Evolutionary conservation across 305 asterid genomes (phyloP).

Genomic region (Rubia balearica): DNA sequence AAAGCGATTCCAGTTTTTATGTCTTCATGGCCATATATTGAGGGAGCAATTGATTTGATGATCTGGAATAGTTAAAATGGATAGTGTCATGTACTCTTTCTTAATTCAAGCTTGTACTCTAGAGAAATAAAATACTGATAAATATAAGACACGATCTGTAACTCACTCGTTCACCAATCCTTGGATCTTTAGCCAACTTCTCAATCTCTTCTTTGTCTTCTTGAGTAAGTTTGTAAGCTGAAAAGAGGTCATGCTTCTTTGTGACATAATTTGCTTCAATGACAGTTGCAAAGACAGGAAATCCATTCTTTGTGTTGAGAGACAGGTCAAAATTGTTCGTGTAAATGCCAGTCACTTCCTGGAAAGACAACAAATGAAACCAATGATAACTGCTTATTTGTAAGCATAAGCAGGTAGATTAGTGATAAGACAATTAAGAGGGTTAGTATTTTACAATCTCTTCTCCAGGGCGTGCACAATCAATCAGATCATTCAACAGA

Average conservation of each 20-base stretch:
- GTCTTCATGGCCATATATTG: slow-evolving; percentile 95
- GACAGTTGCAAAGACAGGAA: slow-evolving; percentile 97
- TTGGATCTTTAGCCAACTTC: slow-evolving; percentile 90
- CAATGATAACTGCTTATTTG: slow-evolving; percentile 3
- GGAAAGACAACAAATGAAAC: slow-evolving; percentile 24
- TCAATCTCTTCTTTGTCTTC: slow-evolving; percentile 96
- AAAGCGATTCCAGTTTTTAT: slow-evolving; percentile 94
- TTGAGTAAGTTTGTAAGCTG: slow-evolving; percentile 92
- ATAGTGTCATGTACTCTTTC: background rate
- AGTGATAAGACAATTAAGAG: background rate
- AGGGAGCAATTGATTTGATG: slow-evolving; percentile 88
- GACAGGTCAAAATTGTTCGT: slow-evolving; percentile 95
- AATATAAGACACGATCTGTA: slow-evolving; percentile 9
- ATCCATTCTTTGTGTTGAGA: slow-evolving; percentile 91
- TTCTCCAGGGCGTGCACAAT: slow-evolving; percentile 98
- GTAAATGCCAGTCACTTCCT: slow-evolving; percentile 97
- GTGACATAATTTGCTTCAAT: slow-evolving; percentile 91
- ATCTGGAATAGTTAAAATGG: slow-evolving; percentile 34
- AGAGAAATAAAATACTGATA: background rate
- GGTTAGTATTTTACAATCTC: slow-evolving; percentile 57
- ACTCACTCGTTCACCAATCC: slow-evolving; percentile 83
- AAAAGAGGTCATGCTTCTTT: slow-evolving; percentile 93
- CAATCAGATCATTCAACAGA: slow-evolving; percentile 92
- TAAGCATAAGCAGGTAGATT: background rate
- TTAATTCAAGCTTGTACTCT: background rate